These are phyloP conservation scores for Anthracocystis walkeri DNA, from an alignment of 1,284 basidiomycete genomes.

Conservation along the genomic window DNA sequence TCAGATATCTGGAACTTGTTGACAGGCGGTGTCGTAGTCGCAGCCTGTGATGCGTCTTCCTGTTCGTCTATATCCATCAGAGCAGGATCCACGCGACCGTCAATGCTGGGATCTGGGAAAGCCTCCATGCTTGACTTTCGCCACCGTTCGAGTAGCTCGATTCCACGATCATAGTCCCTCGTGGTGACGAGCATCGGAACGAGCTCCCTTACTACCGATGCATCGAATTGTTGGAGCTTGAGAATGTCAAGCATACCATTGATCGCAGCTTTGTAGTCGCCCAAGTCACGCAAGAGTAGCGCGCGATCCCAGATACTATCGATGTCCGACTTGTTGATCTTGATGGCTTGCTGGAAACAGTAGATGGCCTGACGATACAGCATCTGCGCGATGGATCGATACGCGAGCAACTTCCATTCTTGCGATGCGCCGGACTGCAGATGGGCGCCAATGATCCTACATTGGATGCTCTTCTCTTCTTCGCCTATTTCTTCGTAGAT, in stretches of 20 bases:
- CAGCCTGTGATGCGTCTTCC: background rate
- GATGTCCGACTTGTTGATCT: slow-evolving; percentile 82
- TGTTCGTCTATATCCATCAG: slow-evolving; percentile 20
- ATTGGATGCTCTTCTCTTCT: slow-evolving; percentile 79
- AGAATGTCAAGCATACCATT: slow-evolving; percentile 81
- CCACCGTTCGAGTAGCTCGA: slow-evolving; percentile 77
- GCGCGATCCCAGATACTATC: slow-evolving; percentile 92
- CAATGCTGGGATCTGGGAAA: slow-evolving; percentile 57
- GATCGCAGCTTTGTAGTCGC: slow-evolving; percentile 81
- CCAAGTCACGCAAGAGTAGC: slow-evolving; percentile 80
- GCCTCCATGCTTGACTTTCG: slow-evolving; percentile 71
- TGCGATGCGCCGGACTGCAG: slow-evolving; percentile 80
- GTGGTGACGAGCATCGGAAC: slow-evolving; percentile 81
- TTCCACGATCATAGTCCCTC: slow-evolving; percentile 77
- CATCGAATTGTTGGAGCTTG: slow-evolving; percentile 82
- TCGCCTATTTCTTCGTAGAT: slow-evolving; percentile 81
- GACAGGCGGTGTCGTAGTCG: slow-evolving; percentile 2
- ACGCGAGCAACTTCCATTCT: slow-evolving; percentile 84
- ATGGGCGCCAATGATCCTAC: slow-evolving; percentile 90
- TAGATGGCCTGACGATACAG: slow-evolving; percentile 88
- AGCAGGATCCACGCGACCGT: slow-evolving; percentile 25
- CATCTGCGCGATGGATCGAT: slow-evolving; percentile 75
- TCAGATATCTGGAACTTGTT: slow-evolving; percentile 69
- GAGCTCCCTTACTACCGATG: slow-evolving; percentile 82
- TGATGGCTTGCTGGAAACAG: slow-evolving; percentile 87